phyloP scores from a whole-genome alignment of 2,329 filamentous ascomycete species.

The Neonectria neomacrospora region DNA sequence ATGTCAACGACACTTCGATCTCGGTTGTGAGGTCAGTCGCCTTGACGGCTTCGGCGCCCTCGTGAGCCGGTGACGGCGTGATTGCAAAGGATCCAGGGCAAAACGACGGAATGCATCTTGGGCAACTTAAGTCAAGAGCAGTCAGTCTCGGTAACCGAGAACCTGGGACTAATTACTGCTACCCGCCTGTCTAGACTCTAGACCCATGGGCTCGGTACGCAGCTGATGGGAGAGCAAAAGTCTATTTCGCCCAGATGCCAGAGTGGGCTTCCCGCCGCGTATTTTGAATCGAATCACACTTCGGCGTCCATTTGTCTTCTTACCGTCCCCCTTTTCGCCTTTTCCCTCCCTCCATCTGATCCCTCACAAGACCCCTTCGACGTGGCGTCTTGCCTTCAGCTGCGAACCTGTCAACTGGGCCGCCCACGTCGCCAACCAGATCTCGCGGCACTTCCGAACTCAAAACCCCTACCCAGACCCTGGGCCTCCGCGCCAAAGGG shows the following conservation, averaged over 20 bases:
- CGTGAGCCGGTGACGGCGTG: background rate
- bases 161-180: background rate
- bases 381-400: constrained; percentile 40
- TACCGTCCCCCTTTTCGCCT: background rate
- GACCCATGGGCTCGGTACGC: background rate
- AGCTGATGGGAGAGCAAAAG: constrained; percentile 5
- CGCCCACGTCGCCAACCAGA: background rate
- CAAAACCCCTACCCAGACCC: constrained; percentile 23
- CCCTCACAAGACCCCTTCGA: constrained; percentile 1
- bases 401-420: constrained; percentile 33
- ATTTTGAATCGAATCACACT: background rate
- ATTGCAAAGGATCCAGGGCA: background rate
- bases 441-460: constrained; percentile 24
- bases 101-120: background rate
- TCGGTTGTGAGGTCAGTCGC: too few relatives aligned
- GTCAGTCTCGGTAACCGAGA: too few relatives aligned
- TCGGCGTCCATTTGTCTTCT: background rate
- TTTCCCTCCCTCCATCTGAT: background rate
- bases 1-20: background rate
- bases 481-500: constrained; percentile 13
- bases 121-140: background rate
- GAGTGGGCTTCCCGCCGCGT: constrained; percentile 1
- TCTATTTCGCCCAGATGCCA: background rate
- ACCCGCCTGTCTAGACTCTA: background rate
- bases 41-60: background rate